Conservation (phyloP, 208 protist genomes). For the Acanthamoeba polyphaga region DNA sequence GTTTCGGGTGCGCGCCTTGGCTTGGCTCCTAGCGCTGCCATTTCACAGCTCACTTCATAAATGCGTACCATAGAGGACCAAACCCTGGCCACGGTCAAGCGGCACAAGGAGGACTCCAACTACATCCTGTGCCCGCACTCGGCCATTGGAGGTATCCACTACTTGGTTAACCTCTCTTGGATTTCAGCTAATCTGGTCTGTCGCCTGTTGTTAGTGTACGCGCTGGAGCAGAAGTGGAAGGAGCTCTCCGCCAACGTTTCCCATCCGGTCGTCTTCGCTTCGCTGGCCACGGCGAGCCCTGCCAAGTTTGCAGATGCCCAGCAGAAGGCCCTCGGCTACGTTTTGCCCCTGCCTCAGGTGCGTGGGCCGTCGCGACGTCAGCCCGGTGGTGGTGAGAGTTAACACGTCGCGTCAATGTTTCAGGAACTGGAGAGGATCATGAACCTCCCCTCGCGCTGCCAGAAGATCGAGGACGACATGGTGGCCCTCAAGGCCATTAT, state of each 20-base stretch:
- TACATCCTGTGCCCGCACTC: slow-evolving; percentile 73
- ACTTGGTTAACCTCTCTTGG: neutral
- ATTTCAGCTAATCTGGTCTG: neutral
- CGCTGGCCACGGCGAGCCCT: slow-evolving; percentile 58
- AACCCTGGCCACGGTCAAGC: slow-evolving; percentile 34
- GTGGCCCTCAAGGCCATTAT: slow-evolving; percentile 28
- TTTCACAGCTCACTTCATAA: neutral
- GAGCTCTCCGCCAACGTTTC: neutral
- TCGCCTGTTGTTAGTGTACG: neutral
- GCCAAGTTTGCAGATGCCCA: slow-evolving; percentile 66
- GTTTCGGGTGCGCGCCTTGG: slow-evolving; percentile 4
- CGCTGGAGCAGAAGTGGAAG: slow-evolving; percentile 12
- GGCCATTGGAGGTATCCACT: slow-evolving; percentile 34
- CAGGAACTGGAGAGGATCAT: slow-evolving; percentile 66
- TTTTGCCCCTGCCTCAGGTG: neutral
- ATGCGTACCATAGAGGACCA: neutral
- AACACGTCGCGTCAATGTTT: no score
- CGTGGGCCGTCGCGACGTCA: neutral
- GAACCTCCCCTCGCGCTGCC: slow-evolving; percentile 47
- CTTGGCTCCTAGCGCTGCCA: neutral
- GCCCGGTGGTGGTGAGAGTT: no score
- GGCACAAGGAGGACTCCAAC: neutral
- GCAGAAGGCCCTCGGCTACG: slow-evolving; percentile 50
- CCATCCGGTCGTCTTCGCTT: slow-evolving; percentile 26
- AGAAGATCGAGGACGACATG: slow-evolving; percentile 16